Percentiles rank a stretch among this genome's conserved stretches.
phyloP scores from a whole-genome alignment of 371 early-diverging fungal genomes.

The Choanephora cucurbitarum region DNA sequence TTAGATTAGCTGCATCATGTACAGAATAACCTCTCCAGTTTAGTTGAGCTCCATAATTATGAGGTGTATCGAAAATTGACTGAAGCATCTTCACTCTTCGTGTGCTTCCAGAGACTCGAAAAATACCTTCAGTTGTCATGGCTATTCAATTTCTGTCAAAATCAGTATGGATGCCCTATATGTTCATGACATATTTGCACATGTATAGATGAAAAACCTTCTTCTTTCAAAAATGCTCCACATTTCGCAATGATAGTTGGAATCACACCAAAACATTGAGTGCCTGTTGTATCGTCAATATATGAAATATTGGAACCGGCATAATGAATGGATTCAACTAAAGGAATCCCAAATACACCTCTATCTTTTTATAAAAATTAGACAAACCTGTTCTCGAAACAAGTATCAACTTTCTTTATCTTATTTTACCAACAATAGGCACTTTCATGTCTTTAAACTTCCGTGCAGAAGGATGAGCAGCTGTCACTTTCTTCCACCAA shows the following conservation, averaged over 20 bases:
- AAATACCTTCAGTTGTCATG: conserved; percentile 53
- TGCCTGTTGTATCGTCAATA: conserved; percentile 29
- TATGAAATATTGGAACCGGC: conserved; percentile 44
- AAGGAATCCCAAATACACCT: conserved; percentile 38
- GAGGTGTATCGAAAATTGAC: conserved; percentile 56
- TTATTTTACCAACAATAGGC: conserved; percentile 33
- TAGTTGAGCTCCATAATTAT: conserved; percentile 53
- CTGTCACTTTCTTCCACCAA: conserved; percentile 43
- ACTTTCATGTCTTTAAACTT: conserved; percentile 38
- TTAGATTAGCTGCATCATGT: conserved; percentile 66
- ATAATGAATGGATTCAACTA: conserved; percentile 38
- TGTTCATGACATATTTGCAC: too few species aligned
- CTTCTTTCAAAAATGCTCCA: conserved; percentile 54
- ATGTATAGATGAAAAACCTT: too few species aligned
- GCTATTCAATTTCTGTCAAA: too few species aligned
- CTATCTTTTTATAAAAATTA: too few species aligned
- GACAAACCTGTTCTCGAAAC: too few species aligned
- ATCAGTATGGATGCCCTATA: too few species aligned
- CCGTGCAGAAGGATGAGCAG: conserved; percentile 31
- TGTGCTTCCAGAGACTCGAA: conserved; percentile 63
- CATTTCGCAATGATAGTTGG: conserved; percentile 59
- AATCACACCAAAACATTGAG: conserved; percentile 47
- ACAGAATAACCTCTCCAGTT: conserved; percentile 62
- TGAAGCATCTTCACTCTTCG: conserved; percentile 60
- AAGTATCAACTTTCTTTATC: too few species aligned